These are phyloP conservation scores for Linaria vulgaris DNA, from an alignment of 257 asterid genomes.

Conservation along the genomic window DNA sequence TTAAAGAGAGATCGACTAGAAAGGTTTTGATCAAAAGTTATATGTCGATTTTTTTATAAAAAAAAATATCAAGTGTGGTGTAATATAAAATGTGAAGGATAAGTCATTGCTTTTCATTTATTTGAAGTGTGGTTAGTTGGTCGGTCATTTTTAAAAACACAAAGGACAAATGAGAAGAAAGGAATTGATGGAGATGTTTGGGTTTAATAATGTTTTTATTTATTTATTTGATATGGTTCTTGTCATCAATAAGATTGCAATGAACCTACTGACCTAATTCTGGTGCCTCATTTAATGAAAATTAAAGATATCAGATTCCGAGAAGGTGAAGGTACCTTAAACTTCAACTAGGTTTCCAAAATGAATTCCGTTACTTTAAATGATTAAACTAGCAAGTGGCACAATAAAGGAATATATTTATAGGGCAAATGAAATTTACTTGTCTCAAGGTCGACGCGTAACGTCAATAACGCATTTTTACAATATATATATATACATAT, in stretches of 20 bases:
- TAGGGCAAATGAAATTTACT: too few relatives aligned
- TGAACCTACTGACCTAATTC: background rate
- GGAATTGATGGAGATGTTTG: constrained; percentile 29
- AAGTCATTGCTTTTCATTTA: constrained; percentile 3
- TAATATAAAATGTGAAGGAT: background rate
- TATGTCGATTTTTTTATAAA: too few relatives aligned
- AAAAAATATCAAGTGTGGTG: too few relatives aligned
- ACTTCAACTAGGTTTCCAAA: too few relatives aligned
- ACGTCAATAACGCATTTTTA: too few relatives aligned
- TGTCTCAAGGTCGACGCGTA: too few relatives aligned
- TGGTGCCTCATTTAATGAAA: constrained; percentile 8
- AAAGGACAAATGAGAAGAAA: constrained; percentile 31
- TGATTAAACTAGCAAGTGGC: too few relatives aligned
- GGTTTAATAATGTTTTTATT: constrained; percentile 1
- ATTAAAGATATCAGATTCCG: constrained; percentile 4
- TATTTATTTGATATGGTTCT: background rate
- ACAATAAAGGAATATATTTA: too few relatives aligned
- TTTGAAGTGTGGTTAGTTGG: constrained; percentile 33
- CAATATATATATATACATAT: too few relatives aligned
- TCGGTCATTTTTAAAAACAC: constrained; percentile 26
- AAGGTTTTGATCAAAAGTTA: too few relatives aligned
- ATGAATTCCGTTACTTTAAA: too few relatives aligned
- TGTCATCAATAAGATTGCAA: background rate
- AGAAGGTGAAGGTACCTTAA: background rate
- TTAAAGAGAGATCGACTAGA: too few relatives aligned